Conservation (phyloP, 176 grass and related monocot species). For the Areca catechu region DNA sequence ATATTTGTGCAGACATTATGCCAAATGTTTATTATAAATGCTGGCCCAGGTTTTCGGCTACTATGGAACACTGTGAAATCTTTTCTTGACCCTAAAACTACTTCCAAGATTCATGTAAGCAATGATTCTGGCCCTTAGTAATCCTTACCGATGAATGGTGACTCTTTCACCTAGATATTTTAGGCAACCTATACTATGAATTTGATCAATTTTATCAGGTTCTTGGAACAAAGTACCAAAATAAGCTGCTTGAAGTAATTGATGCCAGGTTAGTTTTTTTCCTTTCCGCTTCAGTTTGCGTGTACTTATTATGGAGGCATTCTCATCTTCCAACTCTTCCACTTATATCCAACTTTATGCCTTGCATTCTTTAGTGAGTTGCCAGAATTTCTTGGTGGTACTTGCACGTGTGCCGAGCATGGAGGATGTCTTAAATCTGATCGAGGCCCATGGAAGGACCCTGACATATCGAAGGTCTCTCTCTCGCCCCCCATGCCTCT, state of each 20-base stretch:
- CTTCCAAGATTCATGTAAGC: conserved; percentile 84
- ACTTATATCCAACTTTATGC: no score
- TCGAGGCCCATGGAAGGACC: conserved; percentile 85
- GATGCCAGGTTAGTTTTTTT: conserved; percentile 50
- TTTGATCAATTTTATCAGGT: conserved; percentile 39
- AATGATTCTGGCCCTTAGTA: neutral
- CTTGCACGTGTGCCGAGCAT: conserved; percentile 70
- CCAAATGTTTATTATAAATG: conserved; percentile 81
- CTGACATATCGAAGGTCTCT: conserved; percentile 67
- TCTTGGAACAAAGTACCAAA: conserved; percentile 80
- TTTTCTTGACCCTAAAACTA: conserved; percentile 95
- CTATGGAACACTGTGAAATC: conserved; percentile 88
- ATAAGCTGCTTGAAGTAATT: conserved; percentile 79
- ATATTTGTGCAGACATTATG: conserved; percentile 48
- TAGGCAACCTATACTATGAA: no score
- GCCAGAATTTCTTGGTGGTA: conserved; percentile 83
- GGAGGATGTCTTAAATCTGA: conserved; percentile 85
- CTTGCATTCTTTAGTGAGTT: conserved; percentile 55
- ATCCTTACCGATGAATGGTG: no score
- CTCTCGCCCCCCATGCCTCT: neutral
- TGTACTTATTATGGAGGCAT: no score
- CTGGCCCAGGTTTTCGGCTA: conserved; percentile 88
- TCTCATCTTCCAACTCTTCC: no score
- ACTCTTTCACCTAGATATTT: no score
- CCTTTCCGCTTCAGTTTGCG: no score